phyloP scores from a whole-genome alignment of 345 rosid genomes.

The Pistacia integerrima region DNA sequence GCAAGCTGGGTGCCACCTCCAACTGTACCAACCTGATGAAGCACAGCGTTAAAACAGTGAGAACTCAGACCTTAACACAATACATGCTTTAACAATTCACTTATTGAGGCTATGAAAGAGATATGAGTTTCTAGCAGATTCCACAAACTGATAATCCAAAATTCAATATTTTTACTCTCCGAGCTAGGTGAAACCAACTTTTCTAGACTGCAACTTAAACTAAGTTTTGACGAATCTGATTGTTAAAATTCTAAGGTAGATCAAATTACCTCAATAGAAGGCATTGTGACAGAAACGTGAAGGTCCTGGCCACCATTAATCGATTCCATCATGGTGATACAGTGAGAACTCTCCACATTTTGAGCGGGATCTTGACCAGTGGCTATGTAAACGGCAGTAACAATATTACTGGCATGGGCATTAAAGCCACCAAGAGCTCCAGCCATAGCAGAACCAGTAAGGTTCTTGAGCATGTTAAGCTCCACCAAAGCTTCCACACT shows the following conservation, averaged over 20 bases:
- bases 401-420: constrained; percentile 76
- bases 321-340: constrained; percentile 79
- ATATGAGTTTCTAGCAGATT: background rate
- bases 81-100: background rate
- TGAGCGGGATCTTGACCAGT: constrained; percentile 87
- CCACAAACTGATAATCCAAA: background rate
- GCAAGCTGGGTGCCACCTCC: constrained; percentile 86
- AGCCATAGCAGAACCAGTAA: constrained; percentile 76
- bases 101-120: too few species aligned
- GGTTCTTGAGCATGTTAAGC: constrained; percentile 78
- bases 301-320: constrained; percentile 64
- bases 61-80: constrained; percentile 1
- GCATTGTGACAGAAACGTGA: constrained; percentile 76
- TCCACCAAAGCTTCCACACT: constrained; percentile 65
- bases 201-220: background rate
- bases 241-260: background rate
- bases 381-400: constrained; percentile 59
- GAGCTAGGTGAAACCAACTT: background rate
- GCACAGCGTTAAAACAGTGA: background rate
- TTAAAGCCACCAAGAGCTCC: constrained; percentile 82
- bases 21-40: constrained; percentile 66
- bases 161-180: too few species aligned
- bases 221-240: background rate
- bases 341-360: constrained; percentile 73
- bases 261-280: constrained; percentile 59